Base-by-base conservation (phyloP, 768 basidiomycete species). In the Saitozyma sp. region DNA sequence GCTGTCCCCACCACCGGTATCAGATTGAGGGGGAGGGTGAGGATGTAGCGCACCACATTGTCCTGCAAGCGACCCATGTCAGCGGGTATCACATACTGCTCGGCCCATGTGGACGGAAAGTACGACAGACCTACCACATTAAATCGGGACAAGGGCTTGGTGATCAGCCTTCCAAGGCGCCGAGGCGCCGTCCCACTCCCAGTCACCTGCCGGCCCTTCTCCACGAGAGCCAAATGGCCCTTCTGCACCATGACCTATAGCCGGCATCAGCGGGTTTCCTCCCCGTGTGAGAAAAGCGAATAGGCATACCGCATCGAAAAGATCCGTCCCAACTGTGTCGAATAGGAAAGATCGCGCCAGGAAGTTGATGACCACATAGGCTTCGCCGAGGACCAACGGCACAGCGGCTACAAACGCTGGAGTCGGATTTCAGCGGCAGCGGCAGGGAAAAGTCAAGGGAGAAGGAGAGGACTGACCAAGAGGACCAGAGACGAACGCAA, bases 11-110 rank as follows among this genome's bases (percentile, higher is more conserved):
- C 81, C 20, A 84, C 82, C 0, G 88, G 88, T 29, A 90, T 83
- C 40, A 85, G 77, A 78, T 89, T 90, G 56, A 89, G 82, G 16
- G 88, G 88, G 7, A 89, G 80, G 5, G 85, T 86, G 20, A 88
- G 67, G 43, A 88, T 67, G 73, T 89, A 90, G 67, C 85, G 80
- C 16, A 86, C 68, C 50, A 88, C 67, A 53, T 69, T 76, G 53
- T 76, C 74, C 74, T 75, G 53, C 3, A 13, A 16, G 2, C 48
- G 51, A 17, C 51, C 45, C 58, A 20, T 13, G 8, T 58, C 16
- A 50, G 20, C n/a, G 38, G 13, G 82, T 82, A 42, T 54, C 20
- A 58, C 29, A 29, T 29, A 29, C 29, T 29, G 55, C 57, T 42
- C 3, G 20, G 29, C 37, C 39, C 41, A 49, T 58, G 40, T 17